Conservation (phyloP, 257 asterid genomes). For the Craterostigma plantagineum region DNA sequence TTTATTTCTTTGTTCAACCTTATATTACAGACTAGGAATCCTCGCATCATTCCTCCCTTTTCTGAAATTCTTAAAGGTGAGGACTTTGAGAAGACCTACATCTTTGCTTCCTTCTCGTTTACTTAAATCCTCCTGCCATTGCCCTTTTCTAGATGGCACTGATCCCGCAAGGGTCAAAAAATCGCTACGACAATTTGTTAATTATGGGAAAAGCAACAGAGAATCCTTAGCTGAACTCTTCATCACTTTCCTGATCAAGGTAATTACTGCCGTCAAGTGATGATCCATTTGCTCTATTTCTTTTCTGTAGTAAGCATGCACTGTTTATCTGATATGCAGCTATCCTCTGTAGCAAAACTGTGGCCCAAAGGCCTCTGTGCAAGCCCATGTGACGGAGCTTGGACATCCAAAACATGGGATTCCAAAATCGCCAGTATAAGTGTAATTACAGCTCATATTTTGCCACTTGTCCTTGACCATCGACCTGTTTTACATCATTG, state of each 20-base stretch:
- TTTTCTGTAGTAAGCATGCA: not conserved
- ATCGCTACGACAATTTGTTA: slow-evolving; percentile 27
- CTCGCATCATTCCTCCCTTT: slow-evolving; percentile 85
- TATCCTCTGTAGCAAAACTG: slow-evolving; percentile 58
- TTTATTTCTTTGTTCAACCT: not conserved
- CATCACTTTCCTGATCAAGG: slow-evolving; percentile 66
- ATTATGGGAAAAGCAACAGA: slow-evolving; percentile 43
- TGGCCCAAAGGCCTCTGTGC: slow-evolving; percentile 90
- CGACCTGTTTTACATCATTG: not conserved
- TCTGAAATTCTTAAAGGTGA: slow-evolving; percentile 57
- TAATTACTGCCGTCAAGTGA: slow-evolving; percentile 9
- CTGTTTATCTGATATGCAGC: slow-evolving; percentile 24
- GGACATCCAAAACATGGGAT: slow-evolving; percentile 68
- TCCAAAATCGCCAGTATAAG: slow-evolving; percentile 53
- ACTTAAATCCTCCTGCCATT: too few relatives aligned
- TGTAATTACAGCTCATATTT: slow-evolving; percentile 26
- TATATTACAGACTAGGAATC: slow-evolving; percentile 55
- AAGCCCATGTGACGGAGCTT: slow-evolving; percentile 46
- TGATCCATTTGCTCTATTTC: not conserved
- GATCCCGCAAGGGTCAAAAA: slow-evolving; percentile 49
- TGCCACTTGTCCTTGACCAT: too few relatives aligned
- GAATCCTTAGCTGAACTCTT: slow-evolving; percentile 81
- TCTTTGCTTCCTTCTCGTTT: not conserved
- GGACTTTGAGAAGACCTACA: slow-evolving; percentile 4
- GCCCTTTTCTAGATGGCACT: slow-evolving; percentile 65